phyloP scores from a whole-genome alignment of 208 protist species.

The Crithidia fasciculata region DNA sequence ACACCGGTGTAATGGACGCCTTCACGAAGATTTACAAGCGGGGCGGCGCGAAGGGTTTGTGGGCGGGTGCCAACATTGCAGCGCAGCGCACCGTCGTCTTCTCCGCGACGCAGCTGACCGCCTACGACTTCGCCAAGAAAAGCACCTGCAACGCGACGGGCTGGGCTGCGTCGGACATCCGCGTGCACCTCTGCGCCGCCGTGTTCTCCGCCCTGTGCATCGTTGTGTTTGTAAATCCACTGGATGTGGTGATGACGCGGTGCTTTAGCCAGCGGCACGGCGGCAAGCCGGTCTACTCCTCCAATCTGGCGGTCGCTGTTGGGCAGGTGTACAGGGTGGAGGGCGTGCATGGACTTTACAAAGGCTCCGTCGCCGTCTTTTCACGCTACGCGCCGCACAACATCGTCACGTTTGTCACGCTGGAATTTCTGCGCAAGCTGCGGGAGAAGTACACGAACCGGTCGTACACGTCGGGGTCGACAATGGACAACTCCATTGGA shows the following conservation, averaged over 20 bases:
- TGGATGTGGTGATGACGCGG: slow-evolving; percentile 75
- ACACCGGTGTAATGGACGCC: slow-evolving; percentile 50
- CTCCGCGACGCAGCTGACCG: slow-evolving; percentile 48
- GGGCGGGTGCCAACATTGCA: slow-evolving; percentile 47
- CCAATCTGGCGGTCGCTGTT: slow-evolving; percentile 35
- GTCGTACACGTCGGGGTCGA: slow-evolving; percentile 63
- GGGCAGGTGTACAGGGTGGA: slow-evolving; percentile 62
- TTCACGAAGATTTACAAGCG: slow-evolving; percentile 41
- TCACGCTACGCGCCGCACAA: slow-evolving; percentile 67
- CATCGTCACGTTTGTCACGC: slow-evolving; percentile 59
- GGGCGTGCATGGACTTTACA: slow-evolving; percentile 71
- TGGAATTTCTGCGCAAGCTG: slow-evolving; percentile 58
- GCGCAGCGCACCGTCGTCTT: slow-evolving; percentile 51
- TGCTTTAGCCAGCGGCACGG: slow-evolving; percentile 47
- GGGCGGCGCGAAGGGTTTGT: slow-evolving; percentile 51
- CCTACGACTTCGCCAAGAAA: slow-evolving; percentile 58
- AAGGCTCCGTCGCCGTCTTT: slow-evolving; percentile 62
- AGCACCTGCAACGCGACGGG: slow-evolving; percentile 18
- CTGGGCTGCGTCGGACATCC: slow-evolving; percentile 35
- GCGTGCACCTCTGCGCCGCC: slow-evolving; percentile 54
- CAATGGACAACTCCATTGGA: slow-evolving; percentile 39
- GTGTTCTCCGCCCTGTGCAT: slow-evolving; percentile 41
- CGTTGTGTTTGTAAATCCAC: slow-evolving; percentile 52
- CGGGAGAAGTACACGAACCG: slow-evolving; percentile 52
- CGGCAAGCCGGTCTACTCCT: slow-evolving; percentile 27